A percentile compares a stretch with the other conserved stretches of the same genome.
Evolutionary conservation across 2,329 filamentous ascomycete genomes (phyloP).

Genomic region (Laburnicola sp.): DNA sequence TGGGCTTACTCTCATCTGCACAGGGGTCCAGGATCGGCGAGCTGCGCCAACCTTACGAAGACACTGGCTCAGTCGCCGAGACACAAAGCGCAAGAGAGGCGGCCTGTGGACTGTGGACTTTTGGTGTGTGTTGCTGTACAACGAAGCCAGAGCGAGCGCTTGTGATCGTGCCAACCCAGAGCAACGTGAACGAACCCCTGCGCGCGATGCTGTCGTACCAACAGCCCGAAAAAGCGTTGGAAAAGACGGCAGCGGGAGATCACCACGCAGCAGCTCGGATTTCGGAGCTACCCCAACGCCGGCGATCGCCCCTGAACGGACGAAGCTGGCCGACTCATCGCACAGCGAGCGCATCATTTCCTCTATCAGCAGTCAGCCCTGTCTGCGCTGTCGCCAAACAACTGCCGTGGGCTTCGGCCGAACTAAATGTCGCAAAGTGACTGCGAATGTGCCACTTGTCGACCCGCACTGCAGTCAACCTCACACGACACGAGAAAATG

Average conservation of each 20-base stretch:
- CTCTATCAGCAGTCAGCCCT: conserved; percentile 21
- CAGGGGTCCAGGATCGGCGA: conserved; percentile 37
- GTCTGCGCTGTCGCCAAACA: conserved; percentile 8
- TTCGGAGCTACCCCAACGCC: conserved; percentile 22
- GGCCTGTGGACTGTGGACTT: conserved; percentile 33
- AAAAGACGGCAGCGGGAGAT: conserved; percentile 17
- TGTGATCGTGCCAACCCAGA: too few species aligned
- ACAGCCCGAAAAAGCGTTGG: background rate
- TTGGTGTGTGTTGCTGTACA: conserved; percentile 20
- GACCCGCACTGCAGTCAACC: conserved; percentile 16
- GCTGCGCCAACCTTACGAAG: conserved; percentile 44
- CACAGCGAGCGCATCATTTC: conserved; percentile 6
- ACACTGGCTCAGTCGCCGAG: conserved; percentile 29
- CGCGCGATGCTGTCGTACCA: too few species aligned
- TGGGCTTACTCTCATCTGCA: conserved; percentile 39
- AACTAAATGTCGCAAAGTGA: conserved; percentile 17
- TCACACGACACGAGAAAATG: conserved; percentile 20
- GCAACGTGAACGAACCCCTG: too few species aligned
- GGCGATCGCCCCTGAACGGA: conserved; percentile 15
- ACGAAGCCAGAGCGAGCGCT: background rate
- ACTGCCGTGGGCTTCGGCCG: conserved; percentile 28
- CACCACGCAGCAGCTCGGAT: conserved; percentile 20
- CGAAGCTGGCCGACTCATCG: conserved; percentile 13
- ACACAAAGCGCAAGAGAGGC: conserved; percentile 40
- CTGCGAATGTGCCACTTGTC: conserved; percentile 15